phyloP scores from a whole-genome alignment of 768 basidiomycete genomes.

The Filobasidium wieringae region DNA sequence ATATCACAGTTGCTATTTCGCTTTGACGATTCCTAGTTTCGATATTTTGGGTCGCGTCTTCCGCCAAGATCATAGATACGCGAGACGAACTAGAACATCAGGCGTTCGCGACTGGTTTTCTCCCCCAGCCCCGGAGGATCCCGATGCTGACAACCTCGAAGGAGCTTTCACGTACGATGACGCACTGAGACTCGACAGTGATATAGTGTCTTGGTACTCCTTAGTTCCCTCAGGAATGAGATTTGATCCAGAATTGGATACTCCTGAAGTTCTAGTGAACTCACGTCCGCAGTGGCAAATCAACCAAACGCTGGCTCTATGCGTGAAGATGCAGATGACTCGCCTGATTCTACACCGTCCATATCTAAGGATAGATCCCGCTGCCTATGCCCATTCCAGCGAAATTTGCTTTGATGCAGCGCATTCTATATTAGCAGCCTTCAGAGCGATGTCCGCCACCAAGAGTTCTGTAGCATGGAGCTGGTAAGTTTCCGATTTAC shows the following conservation, averaged over 20 bases:
- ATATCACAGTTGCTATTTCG: constrained; percentile 34
- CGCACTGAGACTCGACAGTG: constrained; percentile 30
- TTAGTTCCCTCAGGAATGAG: constrained; percentile 27
- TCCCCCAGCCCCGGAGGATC: constrained; percentile 6
- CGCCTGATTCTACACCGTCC: constrained; percentile 35
- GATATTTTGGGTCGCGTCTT: constrained; percentile 34
- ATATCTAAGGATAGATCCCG: constrained; percentile 32
- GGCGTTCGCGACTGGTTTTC: constrained; percentile 31
- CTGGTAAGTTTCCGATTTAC: constrained; percentile 13
- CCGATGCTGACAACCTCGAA: constrained; percentile 2
- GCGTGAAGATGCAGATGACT: constrained; percentile 34
- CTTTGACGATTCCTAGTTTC: constrained; percentile 34
- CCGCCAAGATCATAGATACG: constrained; percentile 27
- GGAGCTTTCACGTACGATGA: constrained; percentile 27
- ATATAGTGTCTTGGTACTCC: constrained; percentile 32
- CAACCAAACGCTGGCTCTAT: constrained; percentile 30
- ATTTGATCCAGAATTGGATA: constrained; percentile 29
- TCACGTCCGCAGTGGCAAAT: constrained; percentile 17
- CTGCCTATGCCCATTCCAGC: constrained; percentile 38
- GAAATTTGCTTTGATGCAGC: constrained; percentile 59
- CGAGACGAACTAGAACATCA: too few species aligned
- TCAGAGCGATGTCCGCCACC: constrained; percentile 39
- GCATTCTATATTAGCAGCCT: constrained; percentile 49
- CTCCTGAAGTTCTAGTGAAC: constrained; percentile 16
- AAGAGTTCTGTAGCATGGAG: constrained; percentile 32